Evolutionary conservation across 345 rosid genomes (phyloP).

Genomic region (Pistacia atlantica): DNA sequence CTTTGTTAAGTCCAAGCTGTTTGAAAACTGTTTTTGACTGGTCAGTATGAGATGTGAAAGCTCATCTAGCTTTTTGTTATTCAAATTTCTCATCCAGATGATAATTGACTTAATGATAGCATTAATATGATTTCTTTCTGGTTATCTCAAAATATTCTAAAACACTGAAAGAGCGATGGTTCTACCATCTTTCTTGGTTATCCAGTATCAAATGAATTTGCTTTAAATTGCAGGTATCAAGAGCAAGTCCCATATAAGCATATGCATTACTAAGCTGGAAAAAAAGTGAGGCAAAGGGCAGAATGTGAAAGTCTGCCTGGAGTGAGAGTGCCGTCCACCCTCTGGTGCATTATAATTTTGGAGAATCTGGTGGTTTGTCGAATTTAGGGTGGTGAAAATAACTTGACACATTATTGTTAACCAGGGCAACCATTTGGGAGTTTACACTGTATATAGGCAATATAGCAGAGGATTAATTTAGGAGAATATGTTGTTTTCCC

Average conservation of each 20-base stretch:
- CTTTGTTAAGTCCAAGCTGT: neutral
- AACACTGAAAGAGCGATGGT: neutral
- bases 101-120: neutral
- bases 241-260: conserved; percentile 29
- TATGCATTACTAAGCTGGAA: neutral
- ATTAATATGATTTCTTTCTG: neutral
- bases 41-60: neutral
- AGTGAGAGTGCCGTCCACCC: neutral
- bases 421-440: neutral
- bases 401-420: neutral
- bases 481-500: neutral
- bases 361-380: neutral
- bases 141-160: no score
- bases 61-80: neutral
- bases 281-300: neutral
- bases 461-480: conserved; percentile 1
- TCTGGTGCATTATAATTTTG: neutral
- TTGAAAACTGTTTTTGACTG: neutral
- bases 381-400: neutral
- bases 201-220: neutral
- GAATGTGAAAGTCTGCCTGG: neutral
- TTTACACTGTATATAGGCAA: conserved; percentile 2
- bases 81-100: no score
- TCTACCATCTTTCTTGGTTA: neutral
- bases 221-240: conserved; percentile 22